Percentiles rank a stretch among this genome's conserved stretches.
Evolutionary conservation across 768 basidiomycete genomes (phyloP).

Genomic region (Mycena venus): DNA sequence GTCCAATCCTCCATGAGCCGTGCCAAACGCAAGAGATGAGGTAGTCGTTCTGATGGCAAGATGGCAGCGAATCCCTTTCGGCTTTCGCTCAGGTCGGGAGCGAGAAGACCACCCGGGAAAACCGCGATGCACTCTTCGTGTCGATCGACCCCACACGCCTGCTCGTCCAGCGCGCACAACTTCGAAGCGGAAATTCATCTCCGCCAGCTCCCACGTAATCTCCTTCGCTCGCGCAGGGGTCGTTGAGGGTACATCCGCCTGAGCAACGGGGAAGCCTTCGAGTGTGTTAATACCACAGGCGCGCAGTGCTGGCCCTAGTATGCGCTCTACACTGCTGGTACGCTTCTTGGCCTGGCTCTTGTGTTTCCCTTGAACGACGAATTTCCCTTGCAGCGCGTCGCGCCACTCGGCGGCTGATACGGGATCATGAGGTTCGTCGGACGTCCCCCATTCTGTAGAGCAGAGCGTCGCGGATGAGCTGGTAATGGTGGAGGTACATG

Average conservation of each 20-base stretch:
- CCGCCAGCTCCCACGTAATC: neutral
- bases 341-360: neutral
- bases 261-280: neutral
- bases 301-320: neutral
- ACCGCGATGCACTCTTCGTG: neutral
- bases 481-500: neutral
- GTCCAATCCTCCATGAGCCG: no score
- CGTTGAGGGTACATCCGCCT: neutral
- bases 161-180: neutral
- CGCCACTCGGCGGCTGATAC: neutral
- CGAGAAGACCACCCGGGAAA: neutral
- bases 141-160: no score
- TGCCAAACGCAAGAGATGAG: neutral
- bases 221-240: neutral
- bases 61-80: neutral
- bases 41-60: neutral
- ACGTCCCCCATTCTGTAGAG: neutral
- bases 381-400: neutral
- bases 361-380: neutral
- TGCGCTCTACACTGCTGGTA: neutral
- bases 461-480: neutral
- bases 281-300: neutral
- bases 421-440: neutral
- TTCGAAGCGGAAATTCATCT: no score
- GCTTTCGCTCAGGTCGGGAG: neutral